Conservation (phyloP, 2,329 filamentous ascomycete species). For the Tolypocladium cylindrosporum region DNA sequence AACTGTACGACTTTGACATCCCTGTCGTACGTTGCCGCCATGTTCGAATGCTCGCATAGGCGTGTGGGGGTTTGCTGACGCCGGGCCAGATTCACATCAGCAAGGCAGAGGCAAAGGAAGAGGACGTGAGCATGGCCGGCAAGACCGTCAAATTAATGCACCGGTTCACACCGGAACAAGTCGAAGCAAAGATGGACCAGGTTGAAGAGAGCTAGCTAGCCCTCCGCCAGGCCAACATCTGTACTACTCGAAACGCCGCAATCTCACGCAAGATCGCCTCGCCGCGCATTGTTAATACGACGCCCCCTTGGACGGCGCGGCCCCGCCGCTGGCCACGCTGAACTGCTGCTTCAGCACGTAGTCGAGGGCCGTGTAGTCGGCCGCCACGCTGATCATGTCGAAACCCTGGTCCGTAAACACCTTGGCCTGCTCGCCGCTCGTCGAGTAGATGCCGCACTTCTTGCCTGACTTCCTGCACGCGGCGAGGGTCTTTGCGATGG, state of each 20-base stretch:
- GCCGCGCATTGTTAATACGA: conserved; percentile 25
- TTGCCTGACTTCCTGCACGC: conserved; percentile 54
- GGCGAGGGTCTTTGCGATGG: conserved; percentile 46
- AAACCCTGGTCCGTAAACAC: conserved; percentile 45
- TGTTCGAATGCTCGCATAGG: too few species aligned
- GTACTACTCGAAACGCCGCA: too few species aligned
- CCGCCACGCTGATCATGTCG: conserved; percentile 50
- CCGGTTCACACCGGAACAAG: conserved; percentile 57
- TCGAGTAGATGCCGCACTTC: conserved; percentile 53
- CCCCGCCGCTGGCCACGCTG: conserved; percentile 32
- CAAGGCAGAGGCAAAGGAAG: conserved; percentile 39
- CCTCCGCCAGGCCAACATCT: neutral
- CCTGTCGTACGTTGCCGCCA: conserved; percentile 51
- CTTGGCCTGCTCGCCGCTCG: conserved; percentile 44
- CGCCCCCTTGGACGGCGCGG: conserved; percentile 23
- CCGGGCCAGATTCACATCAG: conserved; percentile 50
- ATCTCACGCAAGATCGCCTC: neutral
- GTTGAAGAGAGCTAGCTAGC: conserved; percentile 25
- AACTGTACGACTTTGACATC: conserved; percentile 72
- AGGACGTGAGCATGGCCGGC: conserved; percentile 42
- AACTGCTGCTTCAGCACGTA: conserved; percentile 33
- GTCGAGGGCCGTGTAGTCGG: conserved; percentile 44
- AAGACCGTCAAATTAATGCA: conserved; percentile 69
- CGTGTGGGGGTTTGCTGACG: neutral
- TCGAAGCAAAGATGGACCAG: conserved; percentile 59